A percentile compares a stretch with the other conserved stretches of the same genome.
Conservation (phyloP, 2,329 filamentous ascomycete species). For the Ophiostoma sp. region DNA sequence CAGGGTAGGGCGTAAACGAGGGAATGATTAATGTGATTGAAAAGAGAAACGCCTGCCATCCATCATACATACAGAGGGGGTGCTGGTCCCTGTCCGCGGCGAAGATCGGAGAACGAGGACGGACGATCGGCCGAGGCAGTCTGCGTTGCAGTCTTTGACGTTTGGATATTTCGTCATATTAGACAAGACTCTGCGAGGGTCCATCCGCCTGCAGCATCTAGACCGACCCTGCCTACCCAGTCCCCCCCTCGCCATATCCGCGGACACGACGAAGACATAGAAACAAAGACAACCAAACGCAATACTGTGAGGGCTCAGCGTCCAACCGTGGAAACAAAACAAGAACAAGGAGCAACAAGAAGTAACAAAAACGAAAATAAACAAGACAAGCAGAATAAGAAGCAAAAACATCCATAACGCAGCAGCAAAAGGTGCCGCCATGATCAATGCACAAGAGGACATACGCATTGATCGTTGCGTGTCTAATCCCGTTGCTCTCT, state of each 20-base stretch:
- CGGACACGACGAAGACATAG: slow-evolving; percentile 8
- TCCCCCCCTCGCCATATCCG: background rate
- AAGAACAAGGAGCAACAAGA: slow-evolving; percentile 11
- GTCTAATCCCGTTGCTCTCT: background rate
- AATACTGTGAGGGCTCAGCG: slow-evolving; percentile 2
- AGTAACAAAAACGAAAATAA: background rate
- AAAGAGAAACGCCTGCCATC: slow-evolving; percentile 26
- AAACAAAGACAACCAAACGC: slow-evolving; percentile 10
- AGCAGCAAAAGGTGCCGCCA: slow-evolving; percentile 9
- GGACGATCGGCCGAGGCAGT: background rate
- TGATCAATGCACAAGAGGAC: slow-evolving; percentile 10
- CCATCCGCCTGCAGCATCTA: background rate
- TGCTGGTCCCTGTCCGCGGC: background rate
- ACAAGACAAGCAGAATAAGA: background rate
- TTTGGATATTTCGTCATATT: background rate
- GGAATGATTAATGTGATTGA: slow-evolving; percentile 10
- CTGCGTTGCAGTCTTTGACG: slow-evolving; percentile 5
- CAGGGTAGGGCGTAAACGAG: background rate
- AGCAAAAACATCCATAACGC: slow-evolving; percentile 5
- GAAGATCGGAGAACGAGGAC: slow-evolving; percentile 9
- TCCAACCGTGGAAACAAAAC: background rate
- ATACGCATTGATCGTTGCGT: slow-evolving; percentile 12
- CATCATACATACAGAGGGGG: slow-evolving; percentile 27
- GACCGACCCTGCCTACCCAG: background rate
- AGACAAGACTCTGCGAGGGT: background rate